A percentile compares a stretch with the other conserved stretches of the same genome.
These are phyloP conservation scores for Fusarium gaditjirri DNA, from an alignment of 2,329 filamentous ascomycete genomes.

Conservation along the genomic window DNA sequence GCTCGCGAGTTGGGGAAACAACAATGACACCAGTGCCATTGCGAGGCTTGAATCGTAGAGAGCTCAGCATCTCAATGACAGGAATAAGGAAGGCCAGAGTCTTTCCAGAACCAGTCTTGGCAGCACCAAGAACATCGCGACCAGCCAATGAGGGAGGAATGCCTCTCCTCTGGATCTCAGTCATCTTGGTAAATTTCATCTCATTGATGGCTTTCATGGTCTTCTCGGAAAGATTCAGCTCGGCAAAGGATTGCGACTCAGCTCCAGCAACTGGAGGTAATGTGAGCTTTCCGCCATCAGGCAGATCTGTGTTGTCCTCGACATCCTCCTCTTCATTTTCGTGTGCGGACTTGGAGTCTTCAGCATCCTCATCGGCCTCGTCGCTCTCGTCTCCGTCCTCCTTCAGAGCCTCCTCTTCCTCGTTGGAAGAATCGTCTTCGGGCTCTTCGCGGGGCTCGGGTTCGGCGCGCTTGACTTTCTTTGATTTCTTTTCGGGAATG, in stretches of 20 bases:
- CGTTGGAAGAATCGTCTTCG: conserved; percentile 41
- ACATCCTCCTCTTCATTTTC: conserved; percentile 43
- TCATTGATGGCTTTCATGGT: conserved; percentile 87
- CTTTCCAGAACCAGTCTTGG: conserved; percentile 96
- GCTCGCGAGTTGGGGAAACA: conserved; percentile 90
- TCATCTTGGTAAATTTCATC: conserved; percentile 97
- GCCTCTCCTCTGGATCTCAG: conserved; percentile 87
- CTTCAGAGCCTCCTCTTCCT: conserved; percentile 44
- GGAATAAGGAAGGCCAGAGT: conserved; percentile 95
- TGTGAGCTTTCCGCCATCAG: conserved; percentile 56
- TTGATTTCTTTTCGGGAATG: conserved; percentile 50
- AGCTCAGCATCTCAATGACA: conserved; percentile 90
- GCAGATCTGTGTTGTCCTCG: conserved; percentile 49
- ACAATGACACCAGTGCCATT: conserved; percentile 94
- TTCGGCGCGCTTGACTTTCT: conserved; percentile 55
- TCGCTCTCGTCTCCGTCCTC: conserved; percentile 41
- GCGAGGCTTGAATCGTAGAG: conserved; percentile 91
- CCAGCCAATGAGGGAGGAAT: conserved; percentile 91
- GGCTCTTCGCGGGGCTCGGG: conserved; percentile 43
- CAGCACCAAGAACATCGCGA: conserved; percentile 91
- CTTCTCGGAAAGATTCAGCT: conserved; percentile 87
- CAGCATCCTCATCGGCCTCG: conserved; percentile 47
- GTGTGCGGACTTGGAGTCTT: conserved; percentile 44
- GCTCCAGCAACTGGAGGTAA: conserved; percentile 63
- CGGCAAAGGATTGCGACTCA: conserved; percentile 77